Base-by-base conservation (phyloP, 441 rosid species). In the Croton setiger region DNA sequence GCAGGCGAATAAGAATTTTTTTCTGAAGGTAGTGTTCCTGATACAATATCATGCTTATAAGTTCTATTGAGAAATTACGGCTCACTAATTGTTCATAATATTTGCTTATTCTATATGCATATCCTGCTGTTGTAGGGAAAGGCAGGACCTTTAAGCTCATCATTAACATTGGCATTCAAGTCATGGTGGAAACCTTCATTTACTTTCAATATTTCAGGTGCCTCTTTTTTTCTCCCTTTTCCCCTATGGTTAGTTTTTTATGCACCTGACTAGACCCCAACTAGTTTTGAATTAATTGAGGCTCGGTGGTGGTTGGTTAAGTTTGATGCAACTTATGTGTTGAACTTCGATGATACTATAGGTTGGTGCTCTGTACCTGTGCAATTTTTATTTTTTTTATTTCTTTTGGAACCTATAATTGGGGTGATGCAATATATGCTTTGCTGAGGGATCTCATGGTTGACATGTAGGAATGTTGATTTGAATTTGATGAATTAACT, bases 161-260 rank as follows among this genome's bases (percentile, higher is more conserved):
- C 97, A 27, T 62, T 88, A 14, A 78, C 88, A 23, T 67, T 94
- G 81, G 96, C 97, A 63, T 89, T 90, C 81, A 94, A 91, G 86
- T 94, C 97, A 14, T 94, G 98, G 99, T 94, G 97, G 98, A 90
- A 90, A 76, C 97, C 97, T 17, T 82, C 99, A 9, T 90, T 91
- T 39, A 86, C 97, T 45, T 91, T 90, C 84, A 88, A 81, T 78
- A 67, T 90, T 75, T 88, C 97, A 75, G 97, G 97, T 91, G 68
- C 60, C 64, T 63, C 20, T 56, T 9, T 49, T 27, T 21, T 23
- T 11, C 4, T 18, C 14, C 31, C 27, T 51, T 10, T n/a, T 36
- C 17, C 15, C 33, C 49, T 45, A 18, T 58, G 57, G 37, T 56
- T 56, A 20, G 36, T 14, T 64, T 35, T 35, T 54, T 44, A 43